Percentiles rank a stretch among this genome's conserved stretches.
phyloP scores from a whole-genome alignment of 805 yeast genomes.

The Ogataea salicorniae region DNA sequence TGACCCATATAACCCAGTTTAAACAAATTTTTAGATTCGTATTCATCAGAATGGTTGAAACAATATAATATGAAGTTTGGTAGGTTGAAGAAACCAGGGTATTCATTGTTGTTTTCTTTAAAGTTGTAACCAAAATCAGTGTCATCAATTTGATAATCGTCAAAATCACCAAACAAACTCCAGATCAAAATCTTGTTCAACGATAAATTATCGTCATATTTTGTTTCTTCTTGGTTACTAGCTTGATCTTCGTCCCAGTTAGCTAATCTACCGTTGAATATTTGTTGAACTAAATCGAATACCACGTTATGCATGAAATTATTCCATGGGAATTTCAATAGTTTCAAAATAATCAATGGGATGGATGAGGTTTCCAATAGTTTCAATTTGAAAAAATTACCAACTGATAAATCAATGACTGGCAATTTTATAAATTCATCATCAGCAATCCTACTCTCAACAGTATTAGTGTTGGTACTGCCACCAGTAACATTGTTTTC shows the following conservation, averaged over 20 bases:
- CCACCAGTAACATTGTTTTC: constrained; percentile 22
- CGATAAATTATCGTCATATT: constrained; percentile 29
- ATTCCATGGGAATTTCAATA: constrained; percentile 90
- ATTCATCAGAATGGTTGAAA: constrained; percentile 24
- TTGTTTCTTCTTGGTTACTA: constrained; percentile 29
- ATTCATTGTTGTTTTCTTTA: constrained; percentile 12
- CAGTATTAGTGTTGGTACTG: constrained; percentile 1
- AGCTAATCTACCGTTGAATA: constrained; percentile 63
- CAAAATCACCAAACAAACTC: constrained; percentile 30
- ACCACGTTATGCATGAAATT: constrained; percentile 96
- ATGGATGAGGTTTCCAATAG: constrained; percentile 67
- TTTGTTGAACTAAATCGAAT: constrained; percentile 91
- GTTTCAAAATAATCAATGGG: constrained; percentile 56
- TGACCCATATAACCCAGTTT: constrained; percentile 60
- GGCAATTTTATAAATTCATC: constrained; percentile 24
- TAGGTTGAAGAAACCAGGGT: constrained; percentile 30
- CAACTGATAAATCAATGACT: constrained; percentile 40
- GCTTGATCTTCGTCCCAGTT: constrained; percentile 35
- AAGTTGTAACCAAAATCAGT: background rate
- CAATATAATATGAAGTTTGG: constrained; percentile 28
- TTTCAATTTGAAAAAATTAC: constrained; percentile 79
- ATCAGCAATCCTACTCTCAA: constrained; percentile 1
- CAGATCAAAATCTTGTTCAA: constrained; percentile 32
- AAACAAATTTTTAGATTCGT: constrained; percentile 34
- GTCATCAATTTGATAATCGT: constrained; percentile 16